Evolutionary conservation across 805 yeast genomes (phyloP), one percentile per base, ranked within the genome.

Genomic region (Scheffersomyces ergatensis): DNA sequence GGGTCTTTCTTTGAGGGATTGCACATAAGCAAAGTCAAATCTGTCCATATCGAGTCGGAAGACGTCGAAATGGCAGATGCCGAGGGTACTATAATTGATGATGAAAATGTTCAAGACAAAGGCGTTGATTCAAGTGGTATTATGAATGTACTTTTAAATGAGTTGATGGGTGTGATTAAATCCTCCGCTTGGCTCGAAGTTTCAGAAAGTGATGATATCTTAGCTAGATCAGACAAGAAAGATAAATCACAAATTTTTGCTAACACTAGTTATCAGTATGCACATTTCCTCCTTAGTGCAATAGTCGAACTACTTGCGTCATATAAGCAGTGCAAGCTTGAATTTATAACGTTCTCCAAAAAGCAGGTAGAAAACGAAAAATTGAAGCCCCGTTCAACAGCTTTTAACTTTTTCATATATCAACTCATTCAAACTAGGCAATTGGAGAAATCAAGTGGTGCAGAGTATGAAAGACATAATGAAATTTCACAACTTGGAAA

Each of bases 241-340:
- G 43, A 54, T 46, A 46, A 55, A 46, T 17, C 34, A 45, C 11
- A 48, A 46, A 18, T 76, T 11, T 59, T 73, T 34, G 71, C 66
- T 41, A 85, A 85, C 54, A 65, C 70, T 6, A 71, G 76, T 23
- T 86, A 83, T 59, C 73, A 82, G 0, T 83, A 85, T 51, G 78
- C 81, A 43, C 74, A 83, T 33, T 89, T 83, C 57, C 60, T 90
- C 35, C 62, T 90, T 30, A 86, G 82, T 48, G 63, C 79, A 0
- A 60, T 89, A 30, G 74, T 82, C 0, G 97, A 90, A 49, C 62
- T 89, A 6, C 60, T 90, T 6, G 77, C 82, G 2, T 85, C 96
- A 2, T 90, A 89, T 57, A 84, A 82, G 46, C 83, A 82, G 46
- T 78, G 89, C 37, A 90, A 90, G 57, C 72, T 85, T 37, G 96